These are phyloP conservation scores for Arthroderma uncinatum DNA, from an alignment of 2,329 filamentous ascomycete genomes.

Conservation along the genomic window DNA sequence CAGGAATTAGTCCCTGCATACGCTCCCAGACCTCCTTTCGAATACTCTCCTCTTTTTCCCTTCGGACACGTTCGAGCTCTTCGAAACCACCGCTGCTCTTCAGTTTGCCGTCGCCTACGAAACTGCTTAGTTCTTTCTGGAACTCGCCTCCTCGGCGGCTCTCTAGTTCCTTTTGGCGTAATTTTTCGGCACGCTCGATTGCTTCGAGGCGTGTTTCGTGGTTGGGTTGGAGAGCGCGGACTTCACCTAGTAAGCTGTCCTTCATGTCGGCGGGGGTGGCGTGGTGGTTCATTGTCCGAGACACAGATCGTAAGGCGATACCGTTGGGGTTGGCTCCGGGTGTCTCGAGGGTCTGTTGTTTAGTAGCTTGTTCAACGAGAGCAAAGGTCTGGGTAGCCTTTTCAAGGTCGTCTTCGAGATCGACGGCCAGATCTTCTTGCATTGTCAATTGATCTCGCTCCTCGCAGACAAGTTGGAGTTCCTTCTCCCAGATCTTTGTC, in stretches of 20 bases:
- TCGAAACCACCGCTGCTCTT: constrained; percentile 96
- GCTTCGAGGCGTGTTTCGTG: constrained; percentile 88
- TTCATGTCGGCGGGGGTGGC: constrained; percentile 72
- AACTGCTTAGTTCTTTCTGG: constrained; percentile 70
- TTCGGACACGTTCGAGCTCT: constrained; percentile 76
- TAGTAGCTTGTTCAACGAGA: constrained; percentile 94
- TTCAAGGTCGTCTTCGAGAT: constrained; percentile 87
- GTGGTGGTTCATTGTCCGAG: constrained; percentile 43
- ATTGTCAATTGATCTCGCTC: constrained; percentile 89
- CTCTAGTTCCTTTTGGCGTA: constrained; percentile 78
- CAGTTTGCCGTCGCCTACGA: constrained; percentile 80
- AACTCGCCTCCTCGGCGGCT: constrained; percentile 63
- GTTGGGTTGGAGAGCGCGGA: constrained; percentile 84
- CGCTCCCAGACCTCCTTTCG: constrained; percentile 60
- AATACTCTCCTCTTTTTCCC: constrained; percentile 75
- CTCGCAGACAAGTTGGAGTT: constrained; percentile 89
- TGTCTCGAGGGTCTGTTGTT: constrained; percentile 73
- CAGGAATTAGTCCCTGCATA: constrained; percentile 38
- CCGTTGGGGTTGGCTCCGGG: constrained; percentile 30
- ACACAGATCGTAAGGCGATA: constrained; percentile 39
- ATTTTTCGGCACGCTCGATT: constrained; percentile 91
- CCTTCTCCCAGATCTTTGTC: constrained; percentile 99
- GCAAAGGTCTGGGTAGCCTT: constrained; percentile 90
- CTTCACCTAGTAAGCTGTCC: constrained; percentile 83
- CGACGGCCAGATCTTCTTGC: constrained; percentile 88